Base-by-base conservation (phyloP, 345 rosid species). In the Cardamine chenopodiifolia region DNA sequence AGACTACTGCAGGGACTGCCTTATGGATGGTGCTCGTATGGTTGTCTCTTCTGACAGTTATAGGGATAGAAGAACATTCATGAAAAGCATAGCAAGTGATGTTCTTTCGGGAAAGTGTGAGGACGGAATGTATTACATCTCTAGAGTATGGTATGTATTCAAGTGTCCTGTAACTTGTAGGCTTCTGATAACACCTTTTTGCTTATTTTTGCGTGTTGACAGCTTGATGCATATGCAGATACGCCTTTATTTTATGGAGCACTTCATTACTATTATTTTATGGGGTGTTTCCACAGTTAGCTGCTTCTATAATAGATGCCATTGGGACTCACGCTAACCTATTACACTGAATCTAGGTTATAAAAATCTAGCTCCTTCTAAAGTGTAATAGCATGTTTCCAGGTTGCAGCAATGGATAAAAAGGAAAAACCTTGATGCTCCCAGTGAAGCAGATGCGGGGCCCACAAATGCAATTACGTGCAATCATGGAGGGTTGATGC, bases 401-500 rank as follows among this genome's bases (percentile, higher is more conserved):
- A 95, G 99, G 99, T 84, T 95, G 81, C 97, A 95, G 57, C 97
- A 92, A 66, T 95, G 99, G 99, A 75, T 85, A 39, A 92, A 87
- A 83, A 87, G 99, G 77, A 95, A 90, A 86, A 89, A 86, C 81
- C 74, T 86, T 63, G 97, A 95, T 80, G 89, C 97, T 62, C 97
- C 99, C 39, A 82, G 81, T 80, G 99, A 92, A 84, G 93, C 89
- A 60, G 99, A 95, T 85, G 87, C 86, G 7, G 96, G 90, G 17
- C 97, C 99, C 68, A 86, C 97, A 49, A 81, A 31, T 80, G 81
- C 87, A 70, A 86, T 95, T 54, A 83, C 76, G 60, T 95, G 99
- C 75, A 84, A 82, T 67, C 99, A 92, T 80, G 97, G 89, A 71
- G 78, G 79, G 69, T 77, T 95, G 81, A 68, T 85, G 85, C 99